These are phyloP conservation scores for Amauroascus verrucosus DNA, from an alignment of 2,329 filamentous ascomycete species.

Conservation along the genomic window DNA sequence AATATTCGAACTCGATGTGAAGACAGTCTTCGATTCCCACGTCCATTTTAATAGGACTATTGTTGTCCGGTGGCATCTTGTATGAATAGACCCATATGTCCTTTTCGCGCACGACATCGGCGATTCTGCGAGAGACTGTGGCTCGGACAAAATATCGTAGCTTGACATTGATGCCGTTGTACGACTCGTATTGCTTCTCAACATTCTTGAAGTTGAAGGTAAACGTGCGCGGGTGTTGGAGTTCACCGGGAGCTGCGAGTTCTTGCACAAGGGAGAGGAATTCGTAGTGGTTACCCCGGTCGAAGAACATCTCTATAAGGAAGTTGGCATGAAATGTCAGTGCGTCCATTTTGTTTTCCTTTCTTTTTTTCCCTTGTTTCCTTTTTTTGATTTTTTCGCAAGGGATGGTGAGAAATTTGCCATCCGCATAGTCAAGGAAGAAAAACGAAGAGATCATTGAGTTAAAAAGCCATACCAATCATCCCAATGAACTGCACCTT, in stretches of 20 bases:
- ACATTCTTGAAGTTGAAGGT: conserved; percentile 99
- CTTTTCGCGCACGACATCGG: conserved; percentile 96
- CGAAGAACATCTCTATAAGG: conserved; percentile 90
- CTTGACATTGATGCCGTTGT: conserved; percentile 99
- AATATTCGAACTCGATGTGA: conserved; percentile 99
- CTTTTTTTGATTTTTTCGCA: no score
- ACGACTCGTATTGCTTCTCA: conserved; percentile 99
- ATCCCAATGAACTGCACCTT: conserved; percentile 99
- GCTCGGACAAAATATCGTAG: conserved; percentile 96
- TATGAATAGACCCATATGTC: conserved; percentile 99
- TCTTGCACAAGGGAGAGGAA: conserved; percentile 96
- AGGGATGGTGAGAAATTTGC: not conserved
- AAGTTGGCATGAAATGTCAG: not conserved
- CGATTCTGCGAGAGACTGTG: conserved; percentile 92
- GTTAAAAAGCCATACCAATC: conserved; percentile 56
- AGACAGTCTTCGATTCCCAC: conserved; percentile 98
- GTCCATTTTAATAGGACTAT: conserved; percentile 99
- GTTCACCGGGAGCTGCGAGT: conserved; percentile 88
- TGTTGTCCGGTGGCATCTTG: conserved; percentile 94
- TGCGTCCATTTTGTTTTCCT: conserved; percentile 5
- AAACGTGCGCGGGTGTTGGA: conserved; percentile 96
- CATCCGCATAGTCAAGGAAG: not conserved
- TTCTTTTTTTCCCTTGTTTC: no score
- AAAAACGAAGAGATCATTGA: not conserved
- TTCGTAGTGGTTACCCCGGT: conserved; percentile 97